These are phyloP conservation scores for Echria macrotheca DNA, from an alignment of 495 filamentous ascomycete species.

Conservation along the genomic window DNA sequence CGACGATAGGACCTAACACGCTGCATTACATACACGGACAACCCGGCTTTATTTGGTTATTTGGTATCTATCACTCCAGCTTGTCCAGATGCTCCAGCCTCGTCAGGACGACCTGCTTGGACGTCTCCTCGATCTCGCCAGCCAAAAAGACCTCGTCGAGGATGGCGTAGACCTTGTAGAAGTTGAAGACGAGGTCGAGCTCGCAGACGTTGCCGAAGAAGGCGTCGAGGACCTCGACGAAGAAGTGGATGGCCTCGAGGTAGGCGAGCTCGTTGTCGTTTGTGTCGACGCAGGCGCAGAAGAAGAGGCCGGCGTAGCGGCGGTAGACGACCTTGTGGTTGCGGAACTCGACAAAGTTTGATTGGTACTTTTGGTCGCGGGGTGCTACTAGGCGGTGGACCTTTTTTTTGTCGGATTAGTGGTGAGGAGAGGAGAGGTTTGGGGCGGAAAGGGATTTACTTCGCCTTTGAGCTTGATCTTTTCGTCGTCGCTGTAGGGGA, in stretches of 20 bases:
- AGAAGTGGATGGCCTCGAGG: constrained; percentile 97
- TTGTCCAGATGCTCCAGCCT: constrained; percentile 94
- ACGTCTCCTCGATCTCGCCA: constrained; percentile 97
- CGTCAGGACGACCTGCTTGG: constrained; percentile 94
- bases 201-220: constrained; percentile 99
- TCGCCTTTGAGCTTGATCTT: constrained; percentile 96
- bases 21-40: no score
- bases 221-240: constrained; percentile 94
- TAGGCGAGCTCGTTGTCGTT: constrained; percentile 98
- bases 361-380: constrained; percentile 98
- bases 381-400: constrained; percentile 96
- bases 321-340: constrained; percentile 93
- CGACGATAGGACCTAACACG: no score
- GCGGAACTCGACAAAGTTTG: constrained; percentile 97
- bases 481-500: constrained; percentile 93
- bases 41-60: no score
- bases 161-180: constrained; percentile 99
- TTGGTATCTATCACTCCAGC: constrained; percentile 85
- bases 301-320: constrained; percentile 94
- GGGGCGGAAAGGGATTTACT: constrained; percentile 29
- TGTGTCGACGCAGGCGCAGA: constrained; percentile 97
- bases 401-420: constrained; percentile 34
- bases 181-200: constrained; percentile 99
- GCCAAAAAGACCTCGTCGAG: constrained; percentile 93
- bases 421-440: background rate